These are phyloP conservation scores for Rhynchosporium agropyri DNA, from an alignment of 2,329 filamentous ascomycete species.

Conservation along the genomic window DNA sequence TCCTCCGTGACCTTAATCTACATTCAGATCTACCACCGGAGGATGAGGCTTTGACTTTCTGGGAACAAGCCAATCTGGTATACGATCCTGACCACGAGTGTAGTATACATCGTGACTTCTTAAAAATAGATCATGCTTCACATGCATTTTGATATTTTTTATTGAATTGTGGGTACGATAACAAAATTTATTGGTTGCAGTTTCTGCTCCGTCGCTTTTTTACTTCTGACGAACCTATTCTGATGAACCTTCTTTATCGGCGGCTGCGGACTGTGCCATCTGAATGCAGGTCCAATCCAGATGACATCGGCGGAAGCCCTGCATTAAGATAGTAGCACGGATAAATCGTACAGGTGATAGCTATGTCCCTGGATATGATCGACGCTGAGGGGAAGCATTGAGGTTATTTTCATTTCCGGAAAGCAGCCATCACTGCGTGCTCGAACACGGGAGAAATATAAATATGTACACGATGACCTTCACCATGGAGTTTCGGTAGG, in stretches of 20 bases:
- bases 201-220: not conserved
- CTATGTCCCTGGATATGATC: constrained; percentile 9
- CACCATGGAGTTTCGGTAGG: not conserved
- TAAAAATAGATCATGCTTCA: not conserved
- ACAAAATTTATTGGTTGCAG: not conserved
- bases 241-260: not conserved
- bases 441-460: not conserved
- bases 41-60: not conserved
- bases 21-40: constrained; percentile 8
- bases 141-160: not conserved
- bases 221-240: too few relatives aligned
- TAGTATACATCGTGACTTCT: not conserved
- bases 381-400: constrained; percentile 6
- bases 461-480: not conserved
- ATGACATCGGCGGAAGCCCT: constrained; percentile 5
- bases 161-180: not conserved
- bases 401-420: constrained; percentile 14
- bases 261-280: not conserved
- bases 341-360: constrained; percentile 13
- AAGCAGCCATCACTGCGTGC: not conserved
- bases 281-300: not conserved
- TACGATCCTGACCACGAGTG: constrained; percentile 6
- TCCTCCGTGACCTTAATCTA: not conserved
- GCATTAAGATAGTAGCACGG: constrained; percentile 1
- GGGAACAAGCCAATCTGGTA: constrained; percentile 10